Percentiles rank a stretch among this genome's conserved stretches.
phyloP scores from a whole-genome alignment of 2,329 filamentous ascomycete genomes.

The Fusarium sp. region DNA sequence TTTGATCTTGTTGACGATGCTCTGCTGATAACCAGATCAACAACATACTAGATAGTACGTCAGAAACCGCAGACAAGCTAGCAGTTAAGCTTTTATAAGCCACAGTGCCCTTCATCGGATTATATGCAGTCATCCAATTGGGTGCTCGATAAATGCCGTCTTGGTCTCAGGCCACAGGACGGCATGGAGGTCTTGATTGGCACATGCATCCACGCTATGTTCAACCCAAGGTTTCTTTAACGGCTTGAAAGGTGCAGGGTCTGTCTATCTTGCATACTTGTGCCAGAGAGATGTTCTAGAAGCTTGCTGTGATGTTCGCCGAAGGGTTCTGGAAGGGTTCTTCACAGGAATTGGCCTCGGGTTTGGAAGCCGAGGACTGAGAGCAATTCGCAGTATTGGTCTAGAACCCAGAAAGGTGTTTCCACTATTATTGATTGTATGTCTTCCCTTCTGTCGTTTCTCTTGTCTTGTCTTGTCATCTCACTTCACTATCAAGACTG shows the following conservation, averaged over 20 bases:
- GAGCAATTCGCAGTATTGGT: too few species aligned
- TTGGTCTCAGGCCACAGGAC: not conserved
- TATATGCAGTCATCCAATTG: accelerated
- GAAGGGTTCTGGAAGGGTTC: not conserved
- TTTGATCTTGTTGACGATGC: too few species aligned
- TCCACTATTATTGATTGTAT: accelerated
- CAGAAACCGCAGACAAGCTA: not conserved
- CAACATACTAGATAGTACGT: not conserved
- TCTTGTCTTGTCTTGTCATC: accelerated
- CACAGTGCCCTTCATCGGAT: not conserved
- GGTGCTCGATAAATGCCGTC: not conserved
- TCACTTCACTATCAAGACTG: not conserved
- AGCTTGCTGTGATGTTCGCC: not conserved
- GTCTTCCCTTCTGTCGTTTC: accelerated
- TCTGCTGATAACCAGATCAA: too few species aligned
- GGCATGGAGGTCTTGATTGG: not conserved
- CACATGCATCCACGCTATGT: not conserved
- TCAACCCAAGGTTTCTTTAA: not conserved
- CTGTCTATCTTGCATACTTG: accelerated
- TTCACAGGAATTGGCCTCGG: not conserved
- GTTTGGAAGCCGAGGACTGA: not conserved
- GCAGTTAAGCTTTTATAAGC: not conserved
- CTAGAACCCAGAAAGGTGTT: too few species aligned
- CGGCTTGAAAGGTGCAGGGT: not conserved
- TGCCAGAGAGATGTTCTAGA: not conserved